phyloP scores from a whole-genome alignment of 129 eudicot genomes.

The Escallonia rubra region DNA sequence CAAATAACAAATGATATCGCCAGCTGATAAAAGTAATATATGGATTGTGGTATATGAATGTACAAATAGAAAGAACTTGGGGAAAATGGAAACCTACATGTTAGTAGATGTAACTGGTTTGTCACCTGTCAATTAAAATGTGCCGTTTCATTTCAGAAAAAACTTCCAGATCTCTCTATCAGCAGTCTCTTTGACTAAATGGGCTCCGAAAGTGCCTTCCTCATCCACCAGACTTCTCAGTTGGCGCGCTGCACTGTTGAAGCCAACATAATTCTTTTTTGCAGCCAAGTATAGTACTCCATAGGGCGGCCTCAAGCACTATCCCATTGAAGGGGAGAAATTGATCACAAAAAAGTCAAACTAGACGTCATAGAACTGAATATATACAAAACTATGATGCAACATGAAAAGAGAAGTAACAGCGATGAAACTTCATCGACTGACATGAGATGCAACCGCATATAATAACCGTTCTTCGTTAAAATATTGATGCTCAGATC shows the following conservation, averaged over 20 bases:
- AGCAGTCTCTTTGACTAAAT: conserved; percentile 50
- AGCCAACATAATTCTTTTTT: conserved; percentile 61
- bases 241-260: conserved; percentile 48
- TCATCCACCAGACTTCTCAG: conserved; percentile 57
- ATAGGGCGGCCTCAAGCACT: conserved; percentile 81
- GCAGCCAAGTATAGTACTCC: conserved; percentile 68
- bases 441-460: no score
- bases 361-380: no score
- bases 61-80: no score
- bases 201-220: conserved; percentile 56
- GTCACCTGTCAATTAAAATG: background rate
- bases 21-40: no score
- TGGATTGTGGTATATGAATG: no score
- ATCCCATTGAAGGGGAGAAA: background rate
- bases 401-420: background rate
- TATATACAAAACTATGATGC: background rate
- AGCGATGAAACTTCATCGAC: no score
- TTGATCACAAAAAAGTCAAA: background rate
- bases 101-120: background rate
- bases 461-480: no score
- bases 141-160: conserved; percentile 43
- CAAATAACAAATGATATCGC: no score
- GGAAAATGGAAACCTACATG: no score
- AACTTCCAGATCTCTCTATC: conserved; percentile 78
- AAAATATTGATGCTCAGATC: no score